Percentiles rank a stretch among this genome's conserved stretches.
Evolutionary conservation across 805 yeast species (phyloP).

Genomic region (Grigorovia transvaalensis): DNA sequence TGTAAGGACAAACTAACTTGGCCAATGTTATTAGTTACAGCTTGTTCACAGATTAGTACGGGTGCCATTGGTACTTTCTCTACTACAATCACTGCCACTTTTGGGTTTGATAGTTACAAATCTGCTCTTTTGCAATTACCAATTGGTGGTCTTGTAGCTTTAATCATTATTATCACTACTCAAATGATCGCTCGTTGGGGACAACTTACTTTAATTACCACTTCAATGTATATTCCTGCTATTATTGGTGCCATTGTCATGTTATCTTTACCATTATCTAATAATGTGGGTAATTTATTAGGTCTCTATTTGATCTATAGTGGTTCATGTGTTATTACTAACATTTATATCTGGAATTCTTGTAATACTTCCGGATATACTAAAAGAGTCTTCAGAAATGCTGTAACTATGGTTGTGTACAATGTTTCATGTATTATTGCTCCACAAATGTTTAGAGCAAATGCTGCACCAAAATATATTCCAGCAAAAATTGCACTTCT

Average conservation of each 20-base stretch:
- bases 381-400: constrained; percentile 44
- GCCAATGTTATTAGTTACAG: constrained; percentile 39
- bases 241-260: constrained; percentile 41
- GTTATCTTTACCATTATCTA: constrained; percentile 27
- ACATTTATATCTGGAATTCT: constrained; percentile 51
- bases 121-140: constrained; percentile 48
- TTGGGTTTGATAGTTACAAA: constrained; percentile 37
- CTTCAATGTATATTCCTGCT: constrained; percentile 36
- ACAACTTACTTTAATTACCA: constrained; percentile 29
- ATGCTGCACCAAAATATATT: constrained; percentile 41
- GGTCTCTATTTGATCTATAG: constrained; percentile 43
- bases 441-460: constrained; percentile 48
- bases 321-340: constrained; percentile 47
- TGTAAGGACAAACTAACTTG: constrained; percentile 39
- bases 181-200: constrained; percentile 31
- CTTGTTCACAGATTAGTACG: constrained; percentile 38
- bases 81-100: constrained; percentile 40
- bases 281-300: constrained; percentile 38
- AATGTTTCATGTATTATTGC: constrained; percentile 51
- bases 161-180: constrained; percentile 32
- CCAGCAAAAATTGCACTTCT: constrained; percentile 51
- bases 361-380: constrained; percentile 56
- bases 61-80: constrained; percentile 46
- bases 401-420: constrained; percentile 47
- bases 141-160: constrained; percentile 40